Evolutionary conservation across 768 basidiomycete genomes (phyloP), one percentile per base, ranked within the genome.

Genomic region (Pisolithus marmoratus): DNA sequence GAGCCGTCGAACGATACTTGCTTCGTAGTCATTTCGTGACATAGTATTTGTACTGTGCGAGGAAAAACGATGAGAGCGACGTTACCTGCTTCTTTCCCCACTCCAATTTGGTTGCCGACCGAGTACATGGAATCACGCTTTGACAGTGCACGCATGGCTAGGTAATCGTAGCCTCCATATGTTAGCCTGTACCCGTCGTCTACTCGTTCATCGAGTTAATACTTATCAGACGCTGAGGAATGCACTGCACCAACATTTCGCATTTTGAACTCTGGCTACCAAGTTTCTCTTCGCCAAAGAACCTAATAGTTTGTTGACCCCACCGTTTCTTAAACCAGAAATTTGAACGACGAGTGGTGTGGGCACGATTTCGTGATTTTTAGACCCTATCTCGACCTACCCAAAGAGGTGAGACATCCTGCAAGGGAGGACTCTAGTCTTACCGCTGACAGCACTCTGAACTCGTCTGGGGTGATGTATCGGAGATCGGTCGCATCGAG

Each of bases 151-250:
- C 93, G 81, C 77, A 98, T 89, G 22, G 96, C 92, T 23, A 99
- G 78, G 66, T 84, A 98, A 61, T 99, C 96, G 57, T 96, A 94
- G n/a, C 96, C 96, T 34, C 96, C 96, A 64, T 99, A 99, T 4
- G 96, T 98, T 57, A 99, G 66, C 40, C 96, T 81, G 68, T 95
- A 98, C 15, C 96, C 96, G 60, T 99, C 96, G 68, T 99, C 95
- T 98, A 58, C 45, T 48, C 40, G 23, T 54, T 26, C 43, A 38
- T 59, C 58, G 43, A 54, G 48, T 12, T 46, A 26, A 11, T 11
- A n/a, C 31, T 22, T 5, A 15, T 49, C 9, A n/a, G 49, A 48
- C 20, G 19, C 8, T 19, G 24, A 26, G 37, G 34, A 41, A 22
- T 24, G 54, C 7, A 20, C 15, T 48, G 46, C 3, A 49, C 69